Percentiles rank a stretch among this genome's conserved stretches.
Conservation (phyloP, 768 basidiomycete genomes). For the Dioszegia crocea region DNA sequence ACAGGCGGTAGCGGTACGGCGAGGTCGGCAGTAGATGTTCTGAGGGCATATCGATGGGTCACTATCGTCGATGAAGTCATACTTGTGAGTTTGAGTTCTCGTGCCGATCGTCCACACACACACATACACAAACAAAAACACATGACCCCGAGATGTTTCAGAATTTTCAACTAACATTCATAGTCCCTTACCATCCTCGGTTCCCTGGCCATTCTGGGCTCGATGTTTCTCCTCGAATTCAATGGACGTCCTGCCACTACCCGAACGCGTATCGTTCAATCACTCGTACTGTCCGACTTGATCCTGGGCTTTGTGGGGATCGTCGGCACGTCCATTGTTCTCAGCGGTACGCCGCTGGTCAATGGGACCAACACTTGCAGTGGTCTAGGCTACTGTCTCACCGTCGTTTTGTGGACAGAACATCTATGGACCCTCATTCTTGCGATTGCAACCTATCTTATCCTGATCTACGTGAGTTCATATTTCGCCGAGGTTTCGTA, state of each 20-base stretch:
- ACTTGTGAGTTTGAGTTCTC: constrained; percentile 16
- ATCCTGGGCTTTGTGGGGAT: constrained; percentile 43
- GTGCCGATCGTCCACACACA: neutral
- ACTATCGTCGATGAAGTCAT: constrained; percentile 39
- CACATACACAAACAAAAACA: neutral
- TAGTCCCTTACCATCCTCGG: constrained; percentile 37
- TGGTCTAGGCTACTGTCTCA: constrained; percentile 40
- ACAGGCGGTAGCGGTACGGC: neutral
- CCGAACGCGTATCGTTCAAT: constrained; percentile 45
- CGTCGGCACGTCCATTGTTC: constrained; percentile 26
- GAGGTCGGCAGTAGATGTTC: neutral
- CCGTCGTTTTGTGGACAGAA: constrained; percentile 46
- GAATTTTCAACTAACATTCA: neutral
- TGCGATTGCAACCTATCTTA: constrained; percentile 48
- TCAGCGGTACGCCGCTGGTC: constrained; percentile 18
- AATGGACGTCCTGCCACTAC: constrained; percentile 40
- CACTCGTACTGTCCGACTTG: constrained; percentile 43
- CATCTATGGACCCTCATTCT: constrained; percentile 50
- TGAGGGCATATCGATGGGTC: constrained; percentile 21
- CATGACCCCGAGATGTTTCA: neutral
- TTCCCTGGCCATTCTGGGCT: constrained; percentile 32
- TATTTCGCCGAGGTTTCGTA: too few relatives aligned
- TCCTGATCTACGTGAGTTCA: constrained; percentile 47
- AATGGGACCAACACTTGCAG: constrained; percentile 34
- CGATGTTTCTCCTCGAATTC: constrained; percentile 37